phyloP scores from a whole-genome alignment of 2,329 filamentous ascomycete species.

The Ceratocystis alfenasii region DNA sequence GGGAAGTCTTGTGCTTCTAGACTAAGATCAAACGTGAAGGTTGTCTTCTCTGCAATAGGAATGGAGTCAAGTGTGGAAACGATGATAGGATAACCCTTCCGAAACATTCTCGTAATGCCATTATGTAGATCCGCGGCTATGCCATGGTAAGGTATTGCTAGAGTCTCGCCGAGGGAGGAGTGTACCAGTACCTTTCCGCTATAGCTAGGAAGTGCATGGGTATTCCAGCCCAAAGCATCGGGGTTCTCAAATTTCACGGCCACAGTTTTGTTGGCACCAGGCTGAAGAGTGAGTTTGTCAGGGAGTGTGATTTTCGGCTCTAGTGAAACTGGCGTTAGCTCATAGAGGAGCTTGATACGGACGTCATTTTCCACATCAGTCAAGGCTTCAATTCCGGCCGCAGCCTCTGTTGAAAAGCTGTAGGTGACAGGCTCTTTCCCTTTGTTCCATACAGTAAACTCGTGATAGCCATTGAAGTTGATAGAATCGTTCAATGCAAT shows the following conservation, averaged over 20 bases:
- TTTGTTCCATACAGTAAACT: conserved; percentile 35
- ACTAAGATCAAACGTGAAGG: conserved; percentile 22
- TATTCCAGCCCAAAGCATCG: conserved; percentile 24
- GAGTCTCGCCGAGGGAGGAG: conserved; percentile 32
- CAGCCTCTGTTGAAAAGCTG: conserved; percentile 32
- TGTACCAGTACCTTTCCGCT: conserved; percentile 35
- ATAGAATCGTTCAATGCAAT: conserved; percentile 41
- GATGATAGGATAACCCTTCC: not conserved
- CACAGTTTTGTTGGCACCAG: conserved; percentile 26
- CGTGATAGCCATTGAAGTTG: conserved; percentile 31
- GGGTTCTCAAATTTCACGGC: conserved; percentile 23
- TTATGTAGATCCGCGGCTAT: conserved; percentile 17
- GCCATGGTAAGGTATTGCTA: conserved; percentile 34
- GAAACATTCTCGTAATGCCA: conserved; percentile 15
- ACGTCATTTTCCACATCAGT: conserved; percentile 16
- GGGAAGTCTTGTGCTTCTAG: conserved; percentile 23
- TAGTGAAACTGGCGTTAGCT: conserved; percentile 11
- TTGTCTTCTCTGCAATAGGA: conserved; percentile 19
- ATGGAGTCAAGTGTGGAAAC: conserved; percentile 2
- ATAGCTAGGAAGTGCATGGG: conserved; percentile 33
- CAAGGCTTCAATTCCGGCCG: conserved; percentile 33
- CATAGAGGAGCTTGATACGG: conserved; percentile 12
- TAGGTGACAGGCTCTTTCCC: conserved; percentile 33
- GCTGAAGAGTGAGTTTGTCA: conserved; percentile 23
- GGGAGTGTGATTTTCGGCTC: conserved; percentile 17